A percentile compares a stretch with the other conserved stretches of the same genome.
Conservation (phyloP, 768 basidiomycete genomes). For the Amanita inopinata region DNA sequence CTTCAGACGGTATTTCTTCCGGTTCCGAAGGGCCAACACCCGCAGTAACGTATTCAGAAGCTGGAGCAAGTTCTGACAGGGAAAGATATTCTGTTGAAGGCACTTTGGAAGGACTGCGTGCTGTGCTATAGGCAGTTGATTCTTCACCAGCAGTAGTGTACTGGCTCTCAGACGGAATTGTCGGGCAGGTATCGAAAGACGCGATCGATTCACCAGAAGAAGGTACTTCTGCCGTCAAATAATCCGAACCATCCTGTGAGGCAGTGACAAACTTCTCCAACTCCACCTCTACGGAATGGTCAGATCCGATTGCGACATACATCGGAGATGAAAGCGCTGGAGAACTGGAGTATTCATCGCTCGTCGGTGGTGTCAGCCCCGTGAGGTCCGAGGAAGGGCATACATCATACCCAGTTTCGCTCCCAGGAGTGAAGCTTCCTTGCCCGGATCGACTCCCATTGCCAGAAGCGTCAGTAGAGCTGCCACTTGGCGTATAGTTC, state of each 20-base stretch:
- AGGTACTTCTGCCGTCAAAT: constrained; percentile 32
- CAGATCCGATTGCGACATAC: constrained; percentile 16
- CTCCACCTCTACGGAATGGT: constrained; percentile 23
- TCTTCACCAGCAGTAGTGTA: constrained; percentile 45
- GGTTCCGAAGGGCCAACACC: constrained; percentile 30
- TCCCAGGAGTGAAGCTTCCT: constrained; percentile 15
- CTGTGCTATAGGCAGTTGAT: constrained; percentile 15
- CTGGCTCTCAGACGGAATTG: constrained; percentile 21
- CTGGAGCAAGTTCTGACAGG: constrained; percentile 30
- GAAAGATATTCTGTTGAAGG: constrained; percentile 32
- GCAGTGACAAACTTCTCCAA: constrained; percentile 34
- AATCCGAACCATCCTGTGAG: constrained; percentile 44
- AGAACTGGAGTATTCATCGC: constrained; percentile 19
- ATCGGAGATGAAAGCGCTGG: constrained; percentile 26
- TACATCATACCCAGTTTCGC: constrained; percentile 43
- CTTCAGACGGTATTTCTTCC: constrained; percentile 32
- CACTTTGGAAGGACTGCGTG: constrained; percentile 10
- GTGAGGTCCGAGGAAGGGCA: constrained; percentile 44
- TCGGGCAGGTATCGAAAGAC: constrained; percentile 23
- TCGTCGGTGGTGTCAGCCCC: constrained; percentile 25
- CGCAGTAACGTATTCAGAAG: constrained; percentile 39
- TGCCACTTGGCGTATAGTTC: constrained; percentile 9
- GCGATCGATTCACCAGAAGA: constrained; percentile 22
- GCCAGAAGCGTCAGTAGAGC: constrained; percentile 5
- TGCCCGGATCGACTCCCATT: constrained; percentile 11